phyloP scores from a whole-genome alignment of 495 filamentous ascomycete genomes.

The Chaetomium fimeti region DNA sequence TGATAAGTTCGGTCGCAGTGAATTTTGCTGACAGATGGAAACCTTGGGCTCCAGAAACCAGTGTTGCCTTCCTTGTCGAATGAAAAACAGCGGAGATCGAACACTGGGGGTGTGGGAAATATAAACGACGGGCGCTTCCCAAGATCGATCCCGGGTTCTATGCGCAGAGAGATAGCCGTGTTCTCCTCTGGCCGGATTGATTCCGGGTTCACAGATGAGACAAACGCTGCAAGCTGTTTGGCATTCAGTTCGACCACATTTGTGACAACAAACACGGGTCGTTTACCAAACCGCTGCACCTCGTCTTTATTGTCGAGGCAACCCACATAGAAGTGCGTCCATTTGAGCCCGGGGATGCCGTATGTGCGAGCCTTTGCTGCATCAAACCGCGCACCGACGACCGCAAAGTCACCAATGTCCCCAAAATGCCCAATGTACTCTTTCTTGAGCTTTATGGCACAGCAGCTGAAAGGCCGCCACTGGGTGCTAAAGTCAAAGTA shows the following conservation, averaged over 20 bases:
- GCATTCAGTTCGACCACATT: slow-evolving; percentile 48
- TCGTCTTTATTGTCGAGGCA: slow-evolving; percentile 71
- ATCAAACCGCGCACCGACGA: slow-evolving; percentile 70
- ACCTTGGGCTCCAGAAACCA: slow-evolving; percentile 48
- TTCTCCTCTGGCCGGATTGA: slow-evolving; percentile 35
- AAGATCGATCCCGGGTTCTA: slow-evolving; percentile 37
- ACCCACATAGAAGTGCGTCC: slow-evolving; percentile 78
- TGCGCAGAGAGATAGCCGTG: slow-evolving; percentile 32
- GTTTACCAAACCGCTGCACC: slow-evolving; percentile 51
- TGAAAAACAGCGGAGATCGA: slow-evolving; percentile 50
- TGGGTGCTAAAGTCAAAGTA: slow-evolving; percentile 62
- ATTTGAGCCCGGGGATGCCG: slow-evolving; percentile 52
- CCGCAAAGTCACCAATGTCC: slow-evolving; percentile 76
- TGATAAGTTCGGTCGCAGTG: slow-evolving; percentile 47
- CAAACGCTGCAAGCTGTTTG: slow-evolving; percentile 37
- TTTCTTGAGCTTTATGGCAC: slow-evolving; percentile 84
- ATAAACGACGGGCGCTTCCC: slow-evolving; percentile 38
- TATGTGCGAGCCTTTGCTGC: slow-evolving; percentile 54
- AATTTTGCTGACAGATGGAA: slow-evolving; percentile 48
- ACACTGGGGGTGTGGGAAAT: slow-evolving; percentile 44
- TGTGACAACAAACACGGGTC: slow-evolving; percentile 64
- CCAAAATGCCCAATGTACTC: slow-evolving; percentile 81
- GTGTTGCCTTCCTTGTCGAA: slow-evolving; percentile 47
- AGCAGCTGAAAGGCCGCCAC: slow-evolving; percentile 41
- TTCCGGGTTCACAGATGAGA: slow-evolving; percentile 38